Conservation (phyloP, 1,139 yeast genomes). For the Blastobotrys arbuscula region DNA sequence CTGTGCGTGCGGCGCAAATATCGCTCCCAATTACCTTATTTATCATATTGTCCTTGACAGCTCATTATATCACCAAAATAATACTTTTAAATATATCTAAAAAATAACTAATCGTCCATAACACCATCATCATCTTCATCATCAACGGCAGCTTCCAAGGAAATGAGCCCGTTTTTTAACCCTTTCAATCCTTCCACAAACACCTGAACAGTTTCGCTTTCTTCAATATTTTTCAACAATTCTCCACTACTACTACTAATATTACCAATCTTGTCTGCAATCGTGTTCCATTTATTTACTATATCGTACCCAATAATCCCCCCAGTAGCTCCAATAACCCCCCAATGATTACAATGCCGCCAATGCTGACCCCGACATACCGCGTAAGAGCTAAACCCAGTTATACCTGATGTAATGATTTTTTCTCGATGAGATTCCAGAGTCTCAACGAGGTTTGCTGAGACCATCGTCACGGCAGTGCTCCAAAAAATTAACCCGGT, state of each 20-base stretch:
- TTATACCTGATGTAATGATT: neutral
- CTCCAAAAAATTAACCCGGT: no score
- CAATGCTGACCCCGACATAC: neutral
- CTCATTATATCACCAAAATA: no score
- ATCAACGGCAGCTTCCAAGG: neutral
- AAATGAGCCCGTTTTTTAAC: neutral
- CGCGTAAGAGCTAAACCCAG: neutral
- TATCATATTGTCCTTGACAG: no score
- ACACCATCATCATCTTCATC: neutral
- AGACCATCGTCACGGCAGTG: no score
- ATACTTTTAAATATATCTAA: neutral
- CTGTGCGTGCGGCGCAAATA: no score
- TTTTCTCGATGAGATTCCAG: neutral
- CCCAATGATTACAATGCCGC: slow-evolving; percentile 3
- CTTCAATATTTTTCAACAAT: neutral
- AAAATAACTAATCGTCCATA: neutral
- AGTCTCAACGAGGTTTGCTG: no score
- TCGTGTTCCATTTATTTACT: neutral
- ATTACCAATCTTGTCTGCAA: neutral
- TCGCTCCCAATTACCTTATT: no score
- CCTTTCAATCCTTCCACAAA: slow-evolving; percentile 2
- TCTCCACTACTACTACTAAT: neutral
- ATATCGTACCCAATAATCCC: slow-evolving; percentile 1
- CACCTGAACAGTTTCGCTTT: neutral
- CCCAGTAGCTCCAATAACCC: slow-evolving; percentile 8